Base-by-base conservation (phyloP, 2,329 filamentous ascomycete genomes). In the Aspergillus piperis region DNA sequence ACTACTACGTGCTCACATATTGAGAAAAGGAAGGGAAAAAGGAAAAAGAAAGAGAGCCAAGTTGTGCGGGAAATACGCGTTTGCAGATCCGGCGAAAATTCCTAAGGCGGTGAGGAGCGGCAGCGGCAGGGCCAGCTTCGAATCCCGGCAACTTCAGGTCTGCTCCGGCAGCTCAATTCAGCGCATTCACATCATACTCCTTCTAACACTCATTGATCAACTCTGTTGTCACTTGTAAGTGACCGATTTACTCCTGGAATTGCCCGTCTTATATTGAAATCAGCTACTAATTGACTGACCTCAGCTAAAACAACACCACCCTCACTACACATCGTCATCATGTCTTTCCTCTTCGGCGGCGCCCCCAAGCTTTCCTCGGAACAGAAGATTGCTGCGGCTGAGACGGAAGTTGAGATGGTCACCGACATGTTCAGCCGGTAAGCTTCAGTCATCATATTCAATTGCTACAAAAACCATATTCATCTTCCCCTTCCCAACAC, bases 401-500 rank as follows among this genome's bases (percentile, higher is more conserved):
- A 99, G 83, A 90, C 92, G 69, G 96, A 99, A 83, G 92, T 98
- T 80, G 95, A 97, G 81, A 93, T 98, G 84, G 88, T 97, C 70
- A 91, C 92, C 64, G 93, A 97, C 79, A 97, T 98, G 89, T 96
- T 96, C 85, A 94, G 92, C 83, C 91, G 95, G 95, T 98, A 86
- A 63, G 78, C 50, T 57, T 30, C 49, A 8, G 2, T 52, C 25
- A 27, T 27, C 0, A 0, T 27, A 27, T 27, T 2, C 7, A 27
- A 27, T 8, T 27, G 7, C 25, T 27, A 8, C 8, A 2, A 27
- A 27, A 8, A 2, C 25, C 0, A 27, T 30, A 30, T 11, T 50
- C 13, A 15, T 19, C 50, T 39, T 15, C 8, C 10, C 36, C 30
- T 44, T 8, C 13, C 25, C 44, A 15, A 21, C 19, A 47, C 15